phyloP scores from a whole-genome alignment of 169 alveolate genomes.

The Plasmodium knowlesi region DNA sequence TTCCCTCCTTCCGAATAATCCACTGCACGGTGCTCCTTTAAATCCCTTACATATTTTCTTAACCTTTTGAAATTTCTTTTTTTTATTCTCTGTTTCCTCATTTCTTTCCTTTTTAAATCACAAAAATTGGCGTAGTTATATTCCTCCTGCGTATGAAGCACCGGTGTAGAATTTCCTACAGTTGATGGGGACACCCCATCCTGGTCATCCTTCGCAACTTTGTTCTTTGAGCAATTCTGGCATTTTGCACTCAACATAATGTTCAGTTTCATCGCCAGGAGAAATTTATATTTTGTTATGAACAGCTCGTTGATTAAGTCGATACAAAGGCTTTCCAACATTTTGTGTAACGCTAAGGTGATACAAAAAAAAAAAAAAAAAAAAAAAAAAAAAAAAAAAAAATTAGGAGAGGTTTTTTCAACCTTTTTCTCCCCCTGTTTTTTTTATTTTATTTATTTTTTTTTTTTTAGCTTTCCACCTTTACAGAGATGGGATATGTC shows the following conservation, averaged over 20 bases:
- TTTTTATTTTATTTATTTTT: no score
- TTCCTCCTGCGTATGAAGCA: neutral
- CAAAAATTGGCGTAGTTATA: constrained; percentile 14
- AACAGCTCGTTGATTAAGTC: constrained; percentile 27
- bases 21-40: neutral
- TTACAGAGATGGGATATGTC: neutral
- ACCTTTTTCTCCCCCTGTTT: no score
- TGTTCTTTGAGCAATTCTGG: neutral
- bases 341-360: neutral
- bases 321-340: constrained; percentile 50
- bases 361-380: neutral
- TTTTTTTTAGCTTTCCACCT: neutral
- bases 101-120: constrained; percentile 2
- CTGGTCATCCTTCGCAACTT: neutral
- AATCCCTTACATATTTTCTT: constrained; percentile 21
- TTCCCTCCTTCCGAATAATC: neutral
- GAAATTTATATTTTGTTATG: constrained; percentile 24
- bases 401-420: neutral
- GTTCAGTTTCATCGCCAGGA: constrained; percentile 9
- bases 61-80: constrained; percentile 9
- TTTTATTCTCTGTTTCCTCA: constrained; percentile 7
- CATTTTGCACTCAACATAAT: neutral
- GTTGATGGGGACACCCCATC: neutral
- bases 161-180: neutral
- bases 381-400: neutral